Base-by-base conservation (phyloP, 2,329 filamentous ascomycete genomes). In the Cercospora zeae-maydis region DNA sequence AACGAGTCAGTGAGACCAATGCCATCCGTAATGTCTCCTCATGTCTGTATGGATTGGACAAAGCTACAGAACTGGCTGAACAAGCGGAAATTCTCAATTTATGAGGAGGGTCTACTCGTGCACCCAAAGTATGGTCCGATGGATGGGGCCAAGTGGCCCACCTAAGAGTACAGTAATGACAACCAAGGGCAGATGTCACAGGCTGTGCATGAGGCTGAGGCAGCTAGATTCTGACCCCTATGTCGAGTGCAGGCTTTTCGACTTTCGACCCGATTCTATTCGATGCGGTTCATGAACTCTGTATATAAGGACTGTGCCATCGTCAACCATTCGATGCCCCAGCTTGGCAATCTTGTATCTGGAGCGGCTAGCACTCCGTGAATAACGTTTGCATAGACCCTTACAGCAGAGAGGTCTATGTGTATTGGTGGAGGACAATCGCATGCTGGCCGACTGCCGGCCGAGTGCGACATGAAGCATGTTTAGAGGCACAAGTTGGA, bases 41-140 rank as follows among this genome's bases (percentile, higher is more conserved):
- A 56, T 24, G 30, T 56, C 52, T 56, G 52, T 34, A 24, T 36
- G 9, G 36, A 56, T 56, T 56, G 52, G 52, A 24, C 33, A 24
- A 30, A 37, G n/a, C 19, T 56, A 34, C 10, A 16, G 6, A 24
- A 30, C 7, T 56, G 52, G 52, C 24, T 56, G 52, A 37, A 16
- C 7, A 6, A 34, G 13, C 52, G 31, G 11, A 56, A 34, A 16
- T 56, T 56, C 21, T 56, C 52, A 31, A n/a, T 56, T 16, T 16
- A 56, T 16, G 52, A 56, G 13, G 34, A 36, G 34, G 52, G 52
- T 11, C 52, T 56, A 7, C 31, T 56, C 13, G 36, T 13, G 24
- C 52, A 56, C 5, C 52, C 52, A 11, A 37, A 27, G n/a, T 24
- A 16, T n/a, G 52, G 52, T 14, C n/a, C 36, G 11, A 24, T 30